Base-by-base conservation (phyloP, 2,329 filamentous ascomycete species). In the Bertia moriformis region DNA sequence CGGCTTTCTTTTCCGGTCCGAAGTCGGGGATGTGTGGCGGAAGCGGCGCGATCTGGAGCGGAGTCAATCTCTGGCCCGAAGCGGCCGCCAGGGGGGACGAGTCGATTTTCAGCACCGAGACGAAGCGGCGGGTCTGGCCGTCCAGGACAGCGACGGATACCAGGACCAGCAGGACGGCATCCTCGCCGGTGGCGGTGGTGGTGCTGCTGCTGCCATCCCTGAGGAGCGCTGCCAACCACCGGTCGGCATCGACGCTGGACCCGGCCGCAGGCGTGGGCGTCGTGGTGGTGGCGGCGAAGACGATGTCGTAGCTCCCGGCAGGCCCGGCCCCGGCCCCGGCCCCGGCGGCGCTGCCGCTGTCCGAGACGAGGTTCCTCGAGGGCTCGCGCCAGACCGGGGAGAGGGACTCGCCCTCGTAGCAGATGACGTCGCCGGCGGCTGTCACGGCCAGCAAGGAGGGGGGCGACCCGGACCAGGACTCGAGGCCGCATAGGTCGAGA, bases 381-480 rank as follows among this genome's bases (percentile, higher is more conserved):
- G 63, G 60, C 7, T 60, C 60, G 40, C 54, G 57, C 68, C 67
- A 73, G 46, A 55, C 65, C 40, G 64, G 54, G 42, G 63, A 48
- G 15, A 73, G 51, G 4, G 50, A 61, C 40, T 81, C 73, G 2
- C 71, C 69, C 36, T 77, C 71, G 13, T 83, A 59, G 41, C 72
- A 76, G 5, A 71, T 49, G 15, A 82, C 59, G 42, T 76, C 66
- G 24, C 80, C 80, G 44, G 78, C 67, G 32, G 68, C 58, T 41
- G 73, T 71, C 1, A 83, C 63, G 2, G 66, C 63, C 17, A 84
- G 47, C 2, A 85, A 42, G 39, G 71, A n/a, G n/a, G n/a, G n/a
- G n/a, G n/a, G 41, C 36, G 40, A 13, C 45, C 40, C 13, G 47
- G 41, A n/a, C 45, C 36, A 20, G 53, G 48, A 19, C n/a, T n/a